phyloP scores from a whole-genome alignment of 192 early-diverging fungal species.

The Rhizophagus clarus region DNA sequence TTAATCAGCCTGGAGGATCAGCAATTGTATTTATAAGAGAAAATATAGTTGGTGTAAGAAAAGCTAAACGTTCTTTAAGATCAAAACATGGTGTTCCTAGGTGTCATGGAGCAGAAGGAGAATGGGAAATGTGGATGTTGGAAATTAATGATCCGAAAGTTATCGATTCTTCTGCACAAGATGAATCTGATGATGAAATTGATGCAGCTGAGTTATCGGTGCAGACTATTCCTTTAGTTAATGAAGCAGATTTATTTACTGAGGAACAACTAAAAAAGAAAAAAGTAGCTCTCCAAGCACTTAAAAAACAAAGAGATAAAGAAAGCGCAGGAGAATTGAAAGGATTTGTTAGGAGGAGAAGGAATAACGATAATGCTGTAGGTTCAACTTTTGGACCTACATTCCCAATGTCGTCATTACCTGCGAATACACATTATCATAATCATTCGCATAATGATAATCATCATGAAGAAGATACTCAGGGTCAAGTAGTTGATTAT shows the following conservation, averaged over 20 bases:
- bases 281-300: background rate
- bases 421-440: background rate
- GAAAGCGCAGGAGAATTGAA: background rate
- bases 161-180: background rate
- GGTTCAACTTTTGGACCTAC: background rate
- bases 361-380: background rate
- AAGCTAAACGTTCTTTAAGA: background rate
- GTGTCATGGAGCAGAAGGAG: constrained; percentile 27
- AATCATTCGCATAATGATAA: constrained; percentile 1
- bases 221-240: constrained; percentile 9
- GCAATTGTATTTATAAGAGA: constrained; percentile 22
- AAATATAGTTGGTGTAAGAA: constrained; percentile 23
- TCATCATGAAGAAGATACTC: background rate
- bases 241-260: constrained; percentile 11
- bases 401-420: background rate
- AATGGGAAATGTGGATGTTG: constrained; percentile 31
- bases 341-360: constrained; percentile 9
- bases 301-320: background rate
- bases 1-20: constrained; percentile 19
- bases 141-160: constrained; percentile 16
- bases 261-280: constrained; percentile 12
- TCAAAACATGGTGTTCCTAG: background rate
- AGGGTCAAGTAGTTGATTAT: constrained; percentile 25
- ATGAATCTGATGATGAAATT: background rate
- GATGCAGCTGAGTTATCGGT: constrained; percentile 11